Evolutionary conservation across 1,139 yeast genomes (phyloP), one percentile per base, ranked within the genome.

Genomic region (Protomyces arabidopsidicola): DNA sequence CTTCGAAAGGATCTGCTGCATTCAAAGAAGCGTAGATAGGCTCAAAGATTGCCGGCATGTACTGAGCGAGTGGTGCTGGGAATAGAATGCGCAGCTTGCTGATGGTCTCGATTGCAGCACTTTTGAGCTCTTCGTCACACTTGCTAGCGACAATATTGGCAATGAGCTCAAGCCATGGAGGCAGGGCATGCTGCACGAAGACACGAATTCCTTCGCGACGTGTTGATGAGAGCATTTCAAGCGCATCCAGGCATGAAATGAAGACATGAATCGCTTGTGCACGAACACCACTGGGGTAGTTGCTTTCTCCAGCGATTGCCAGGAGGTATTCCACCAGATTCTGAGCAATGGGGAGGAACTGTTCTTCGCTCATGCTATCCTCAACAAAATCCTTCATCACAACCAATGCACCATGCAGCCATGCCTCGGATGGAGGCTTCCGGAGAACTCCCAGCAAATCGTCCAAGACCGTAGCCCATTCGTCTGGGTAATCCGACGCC

Each of bases 111-210:
- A 60, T 45, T 8, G 63, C 38, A 9, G 53, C 55, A 9, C 50
- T 34, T 27, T 60, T 53, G 36, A 53, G 50, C 45, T 45, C 52
- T 14, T 35, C 24, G 31, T 45, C 51, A 31, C 54, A 18, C 12
- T 42, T 24, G n/a, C 34, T 10, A 1, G 42, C 38, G 16, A 63
- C 45, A 39, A 55, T 54, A 5, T 24, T 38, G 16, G 50, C 45
- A 18, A 63, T 58, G 57, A 66, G 39, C 50, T 65, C 58, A 36
- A 65, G 61, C 67, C 67, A 65, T 12, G 67, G 66, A 20, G 66
- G 65, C 2, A 65, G 45, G 4, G 65, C 53, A 36, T 39, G 42
- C 4, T 57, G 59, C 45, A 56, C 59, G 56, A 65, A 65, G 39
- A 57, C 56, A 16, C 63, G 54, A 51, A 65, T 60, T 10, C 54